phyloP scores from a whole-genome alignment of 345 rosid species.

The Eucalyptus globulus region DNA sequence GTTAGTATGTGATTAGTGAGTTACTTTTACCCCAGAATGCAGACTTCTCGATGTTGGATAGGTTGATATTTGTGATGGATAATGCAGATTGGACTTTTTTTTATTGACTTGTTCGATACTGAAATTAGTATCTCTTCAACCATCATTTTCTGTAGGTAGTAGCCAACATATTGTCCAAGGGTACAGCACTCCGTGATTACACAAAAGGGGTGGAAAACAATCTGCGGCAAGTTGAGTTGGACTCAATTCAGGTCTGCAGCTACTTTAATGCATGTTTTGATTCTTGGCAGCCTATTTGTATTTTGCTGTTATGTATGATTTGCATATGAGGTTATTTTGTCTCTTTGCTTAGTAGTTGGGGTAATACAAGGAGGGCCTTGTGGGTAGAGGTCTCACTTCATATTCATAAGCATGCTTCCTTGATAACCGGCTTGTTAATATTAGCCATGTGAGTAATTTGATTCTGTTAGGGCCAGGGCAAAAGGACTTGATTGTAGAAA shows the following conservation, averaged over 20 bases:
- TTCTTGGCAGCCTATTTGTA: background rate
- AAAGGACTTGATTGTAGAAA: background rate
- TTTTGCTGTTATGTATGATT: background rate
- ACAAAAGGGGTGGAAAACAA: constrained; percentile 96
- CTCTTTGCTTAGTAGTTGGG: background rate
- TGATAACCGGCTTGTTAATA: background rate
- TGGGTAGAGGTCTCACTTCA: background rate
- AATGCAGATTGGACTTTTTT: background rate
- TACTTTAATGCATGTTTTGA: background rate
- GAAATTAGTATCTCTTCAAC: background rate
- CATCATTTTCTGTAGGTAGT: constrained; percentile 47
- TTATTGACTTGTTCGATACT: background rate
- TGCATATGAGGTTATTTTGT: background rate
- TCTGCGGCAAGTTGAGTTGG: constrained; percentile 83
- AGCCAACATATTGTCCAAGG: constrained; percentile 78
- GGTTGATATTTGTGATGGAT: background rate
- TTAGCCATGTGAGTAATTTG: background rate
- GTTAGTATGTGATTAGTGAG: background rate
- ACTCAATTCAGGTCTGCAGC: constrained; percentile 69
- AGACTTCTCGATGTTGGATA: background rate
- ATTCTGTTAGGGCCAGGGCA: background rate
- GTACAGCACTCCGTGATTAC: constrained; percentile 68
- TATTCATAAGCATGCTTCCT: background rate
- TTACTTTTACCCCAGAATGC: background rate
- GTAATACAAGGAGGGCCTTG: background rate